These are phyloP conservation scores for Parietaria judaica DNA, from an alignment of 306 rosid genomes.

Conservation along the genomic window DNA sequence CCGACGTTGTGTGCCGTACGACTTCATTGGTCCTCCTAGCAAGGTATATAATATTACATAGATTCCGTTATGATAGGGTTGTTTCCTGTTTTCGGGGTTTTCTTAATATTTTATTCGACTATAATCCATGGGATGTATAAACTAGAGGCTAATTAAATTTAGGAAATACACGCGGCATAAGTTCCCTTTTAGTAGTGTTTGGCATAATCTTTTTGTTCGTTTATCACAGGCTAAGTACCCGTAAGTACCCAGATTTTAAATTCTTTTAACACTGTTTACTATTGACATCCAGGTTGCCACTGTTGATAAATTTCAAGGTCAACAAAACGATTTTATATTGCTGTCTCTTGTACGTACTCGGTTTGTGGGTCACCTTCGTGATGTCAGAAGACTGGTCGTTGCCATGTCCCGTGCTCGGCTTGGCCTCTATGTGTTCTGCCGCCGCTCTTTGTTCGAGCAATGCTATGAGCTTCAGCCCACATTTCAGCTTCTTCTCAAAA, in stretches of 20 bases:
- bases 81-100: no score
- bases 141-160: no score
- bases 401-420: slow-evolving; percentile 99
- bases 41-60: slow-evolving; percentile 41
- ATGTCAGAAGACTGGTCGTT: slow-evolving; percentile 94
- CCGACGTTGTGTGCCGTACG: slow-evolving; percentile 85
- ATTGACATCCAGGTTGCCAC: slow-evolving; percentile 60
- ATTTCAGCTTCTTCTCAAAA: slow-evolving; percentile 79
- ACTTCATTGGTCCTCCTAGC: slow-evolving; percentile 91
- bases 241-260: no score
- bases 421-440: slow-evolving; percentile 90
- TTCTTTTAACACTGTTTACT: neutral
- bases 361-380: slow-evolving; percentile 96
- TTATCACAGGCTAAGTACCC: no score
- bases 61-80: no score
- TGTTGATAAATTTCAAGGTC: slow-evolving; percentile 98
- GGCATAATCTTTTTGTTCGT: no score
- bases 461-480: slow-evolving; percentile 97
- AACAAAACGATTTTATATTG: slow-evolving; percentile 92
- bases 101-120: no score
- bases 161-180: no score
- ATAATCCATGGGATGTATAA: no score
- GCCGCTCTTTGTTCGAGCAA: slow-evolving; percentile 87
- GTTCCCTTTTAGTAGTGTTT: no score
- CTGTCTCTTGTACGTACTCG: slow-evolving; percentile 90